These are phyloP conservation scores for Clitopilus passeckerianus DNA, from an alignment of 768 basidiomycete species.

Conservation along the genomic window DNA sequence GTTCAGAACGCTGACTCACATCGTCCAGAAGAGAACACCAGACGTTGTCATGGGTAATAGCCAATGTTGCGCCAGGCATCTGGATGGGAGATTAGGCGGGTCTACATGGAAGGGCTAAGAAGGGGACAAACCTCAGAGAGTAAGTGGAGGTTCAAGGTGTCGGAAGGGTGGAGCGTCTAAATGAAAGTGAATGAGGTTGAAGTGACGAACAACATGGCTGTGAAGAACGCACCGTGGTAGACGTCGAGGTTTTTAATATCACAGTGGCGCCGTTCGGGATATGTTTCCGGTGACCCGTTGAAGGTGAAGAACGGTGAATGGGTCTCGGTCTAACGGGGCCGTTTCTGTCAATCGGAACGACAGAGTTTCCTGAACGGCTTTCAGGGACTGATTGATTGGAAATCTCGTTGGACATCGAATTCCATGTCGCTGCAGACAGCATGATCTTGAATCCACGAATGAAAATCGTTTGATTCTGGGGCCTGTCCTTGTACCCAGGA, in stretches of 20 bases:
- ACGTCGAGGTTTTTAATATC: background rate
- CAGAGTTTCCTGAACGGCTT: background rate
- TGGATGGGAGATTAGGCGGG: background rate
- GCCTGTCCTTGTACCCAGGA: background rate
- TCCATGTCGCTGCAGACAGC: background rate
- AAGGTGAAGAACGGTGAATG: background rate
- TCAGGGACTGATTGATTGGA: background rate
- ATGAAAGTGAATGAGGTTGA: background rate
- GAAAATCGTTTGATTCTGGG: slow-evolving; percentile 1
- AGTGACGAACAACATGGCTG: background rate
- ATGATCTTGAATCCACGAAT: slow-evolving; percentile 3
- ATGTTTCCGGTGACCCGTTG: background rate
- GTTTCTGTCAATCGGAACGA: background rate
- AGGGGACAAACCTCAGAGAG: background rate
- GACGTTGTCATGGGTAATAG: background rate
- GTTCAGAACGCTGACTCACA: background rate
- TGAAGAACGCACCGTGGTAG: background rate
- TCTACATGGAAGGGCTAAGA: background rate
- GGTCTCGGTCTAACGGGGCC: background rate
- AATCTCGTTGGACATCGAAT: background rate
- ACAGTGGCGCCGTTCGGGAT: background rate
- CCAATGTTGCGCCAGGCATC: background rate
- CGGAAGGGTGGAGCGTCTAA: background rate
- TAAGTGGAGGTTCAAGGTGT: background rate
- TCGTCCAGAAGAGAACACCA: background rate